Percentiles rank a stretch among this genome's conserved stretches.
phyloP scores from a whole-genome alignment of 768 basidiomycete genomes.

The Tulasnella sp. region DNA sequence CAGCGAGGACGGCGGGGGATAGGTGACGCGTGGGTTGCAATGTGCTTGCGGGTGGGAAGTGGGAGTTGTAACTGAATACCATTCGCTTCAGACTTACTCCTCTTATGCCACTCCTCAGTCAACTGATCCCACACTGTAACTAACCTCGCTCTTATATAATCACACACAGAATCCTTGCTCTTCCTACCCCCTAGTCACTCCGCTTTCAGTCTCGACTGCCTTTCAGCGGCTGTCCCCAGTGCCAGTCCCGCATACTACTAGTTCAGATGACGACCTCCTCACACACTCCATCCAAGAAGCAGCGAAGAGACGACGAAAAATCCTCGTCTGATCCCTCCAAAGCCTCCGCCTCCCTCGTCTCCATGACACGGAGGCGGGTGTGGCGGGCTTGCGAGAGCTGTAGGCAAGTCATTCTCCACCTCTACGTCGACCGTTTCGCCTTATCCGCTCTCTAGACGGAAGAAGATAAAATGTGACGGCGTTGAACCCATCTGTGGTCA shows the following conservation, averaged over 20 bases:
- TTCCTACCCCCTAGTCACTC: not conserved
- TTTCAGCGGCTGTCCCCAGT: too few species aligned
- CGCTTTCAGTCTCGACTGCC: not conserved
- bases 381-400: conserved; percentile 88
- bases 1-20: too few species aligned
- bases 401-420: conserved; percentile 38
- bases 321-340: conserved; percentile 38
- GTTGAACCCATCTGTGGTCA: conserved; percentile 77
- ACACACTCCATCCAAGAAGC: conserved; percentile 44
- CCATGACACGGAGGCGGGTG: conserved; percentile 53
- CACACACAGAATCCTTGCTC: too few species aligned
- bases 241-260: too few species aligned
- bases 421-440: conserved; percentile 17
- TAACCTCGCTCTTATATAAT: too few species aligned
- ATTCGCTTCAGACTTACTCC: too few species aligned
- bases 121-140: too few species aligned
- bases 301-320: conserved; percentile 51
- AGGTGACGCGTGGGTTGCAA: too few species aligned
- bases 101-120: too few species aligned
- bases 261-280: not conserved
- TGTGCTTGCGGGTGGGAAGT: too few species aligned
- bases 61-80: too few species aligned
- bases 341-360: conserved; percentile 49
- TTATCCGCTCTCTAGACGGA: conserved; percentile 40
- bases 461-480: conserved; percentile 91